Percentiles rank a stretch among this genome's conserved stretches.
Conservation (phyloP, 352 stramenopile species). For the Pythium vanterpoolii region DNA sequence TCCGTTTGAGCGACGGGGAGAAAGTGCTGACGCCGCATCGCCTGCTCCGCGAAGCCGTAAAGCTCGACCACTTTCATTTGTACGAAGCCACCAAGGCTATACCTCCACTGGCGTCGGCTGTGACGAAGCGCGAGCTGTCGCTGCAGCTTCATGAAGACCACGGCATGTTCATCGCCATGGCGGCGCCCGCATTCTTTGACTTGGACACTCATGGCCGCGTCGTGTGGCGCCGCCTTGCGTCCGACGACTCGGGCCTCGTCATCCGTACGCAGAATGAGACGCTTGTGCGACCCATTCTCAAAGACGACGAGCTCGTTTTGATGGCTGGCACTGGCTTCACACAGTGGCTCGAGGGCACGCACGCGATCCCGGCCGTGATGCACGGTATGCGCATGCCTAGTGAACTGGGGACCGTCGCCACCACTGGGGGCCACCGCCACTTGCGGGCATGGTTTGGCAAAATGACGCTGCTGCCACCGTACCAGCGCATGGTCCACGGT, state of each 20-base stretch:
- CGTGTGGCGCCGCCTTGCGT: constrained; percentile 22
- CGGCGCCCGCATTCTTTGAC: constrained; percentile 44
- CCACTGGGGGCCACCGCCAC: constrained; percentile 20
- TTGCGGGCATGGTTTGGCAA: constrained; percentile 60
- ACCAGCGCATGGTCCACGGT: constrained; percentile 34
- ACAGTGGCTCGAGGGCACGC: constrained; percentile 43
- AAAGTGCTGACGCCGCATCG: constrained; percentile 30
- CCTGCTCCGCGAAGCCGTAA: constrained; percentile 40
- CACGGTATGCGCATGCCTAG: constrained; percentile 61
- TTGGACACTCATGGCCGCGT: constrained; percentile 23
- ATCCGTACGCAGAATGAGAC: constrained; percentile 30
- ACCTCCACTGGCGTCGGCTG: neutral
- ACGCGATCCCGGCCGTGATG: constrained; percentile 45
- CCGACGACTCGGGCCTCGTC: constrained; percentile 39
- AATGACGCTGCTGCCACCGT: constrained; percentile 50
- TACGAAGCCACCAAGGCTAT: constrained; percentile 34
- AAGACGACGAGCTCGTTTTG: constrained; percentile 51
- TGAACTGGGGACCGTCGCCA: neutral
- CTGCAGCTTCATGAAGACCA: constrained; percentile 57
- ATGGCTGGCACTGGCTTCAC: constrained; percentile 49
- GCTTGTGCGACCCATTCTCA: constrained; percentile 41
- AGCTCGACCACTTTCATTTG: constrained; percentile 64
- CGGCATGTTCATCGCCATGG: constrained; percentile 53
- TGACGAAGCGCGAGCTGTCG: constrained; percentile 32
- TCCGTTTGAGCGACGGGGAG: constrained; percentile 35